Evolutionary conservation across 176 grass and related monocot species (phyloP).

Genomic region (Panicum miliaceum): DNA sequence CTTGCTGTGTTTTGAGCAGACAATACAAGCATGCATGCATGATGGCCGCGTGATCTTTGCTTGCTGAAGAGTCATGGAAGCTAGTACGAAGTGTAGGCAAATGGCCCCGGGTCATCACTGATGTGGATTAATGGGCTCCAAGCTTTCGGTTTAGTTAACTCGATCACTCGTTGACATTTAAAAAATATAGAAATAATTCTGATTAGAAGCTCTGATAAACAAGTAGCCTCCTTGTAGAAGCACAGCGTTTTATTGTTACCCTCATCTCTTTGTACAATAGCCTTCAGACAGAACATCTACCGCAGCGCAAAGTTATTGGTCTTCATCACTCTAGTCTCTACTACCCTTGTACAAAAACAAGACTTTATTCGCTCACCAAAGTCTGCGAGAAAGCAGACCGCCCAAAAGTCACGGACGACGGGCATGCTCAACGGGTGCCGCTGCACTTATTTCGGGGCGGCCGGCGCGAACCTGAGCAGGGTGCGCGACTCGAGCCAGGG

Average conservation of each 20-base stretch:
- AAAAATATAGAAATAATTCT: not conserved
- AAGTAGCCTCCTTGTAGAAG: not conserved
- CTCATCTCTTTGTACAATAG: slow-evolving; percentile 18
- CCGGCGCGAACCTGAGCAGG: slow-evolving; percentile 69
- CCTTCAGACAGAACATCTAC: not conserved
- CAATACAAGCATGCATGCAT: not conserved
- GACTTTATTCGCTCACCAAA: slow-evolving; percentile 6
- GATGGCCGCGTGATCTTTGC: not conserved
- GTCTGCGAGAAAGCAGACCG: slow-evolving; percentile 2
- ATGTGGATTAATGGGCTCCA: not conserved
- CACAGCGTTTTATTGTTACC: not conserved
- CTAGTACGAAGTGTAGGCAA: not conserved
- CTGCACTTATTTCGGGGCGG: not conserved
- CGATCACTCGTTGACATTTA: not conserved
- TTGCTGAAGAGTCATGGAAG: not conserved
- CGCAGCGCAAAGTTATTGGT: not conserved
- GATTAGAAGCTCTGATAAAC: not conserved
- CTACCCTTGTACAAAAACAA: not conserved
- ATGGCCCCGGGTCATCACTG: not conserved
- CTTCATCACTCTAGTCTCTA: not conserved
- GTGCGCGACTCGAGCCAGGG: slow-evolving; percentile 68
- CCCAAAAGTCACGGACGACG: too few species aligned
- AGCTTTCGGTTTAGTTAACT: too few species aligned
- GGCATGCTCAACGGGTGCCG: too few species aligned
- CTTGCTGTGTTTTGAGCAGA: not conserved